Base-by-base conservation (phyloP, 1,284 basidiomycete species). In the Tilletia walkeri region DNA sequence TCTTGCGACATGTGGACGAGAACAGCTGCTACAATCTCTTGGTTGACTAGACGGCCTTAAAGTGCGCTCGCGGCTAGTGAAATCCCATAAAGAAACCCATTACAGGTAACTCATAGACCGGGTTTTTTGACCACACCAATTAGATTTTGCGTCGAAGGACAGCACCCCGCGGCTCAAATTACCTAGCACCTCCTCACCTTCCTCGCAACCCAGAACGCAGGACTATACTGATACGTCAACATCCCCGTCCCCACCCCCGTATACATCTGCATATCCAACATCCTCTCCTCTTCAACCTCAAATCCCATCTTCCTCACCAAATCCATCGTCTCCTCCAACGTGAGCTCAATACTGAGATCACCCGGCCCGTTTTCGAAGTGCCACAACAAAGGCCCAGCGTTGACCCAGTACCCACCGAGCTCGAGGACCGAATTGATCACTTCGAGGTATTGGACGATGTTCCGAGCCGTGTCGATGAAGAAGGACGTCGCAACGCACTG, bases 401-500 rank as follows among this genome's bases (percentile, higher is more conserved):
- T 75, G 66, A 81, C 76, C 80, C 79, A 81, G 20, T 73, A 48
- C 41, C 82, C 82, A n/a, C 81, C 82, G 1, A 79, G 50, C 0
- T 74, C 76, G 12, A 83, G 69, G 24, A 76, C 34, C n/a, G 75
- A 73, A 48, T 82, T 82, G 71, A 83, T 68, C n/a, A 78, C 76
- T 59, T 83, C 82, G 20, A 83, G 73, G 59, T 82, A 83, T 9
- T 76, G 74, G 39, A 82, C 54, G 9, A 81, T 67, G 48, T 83
- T 83, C 36, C 75, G 75, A 53, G 82, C 93, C 5, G 95, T 98
- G 81, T 99, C 95, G 75, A 99, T 91, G 86, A 99, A 99, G 87
- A 97, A 99, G 84, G 94, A 98, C 0, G 95, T 99, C 72, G 96
- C 85, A 12, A 99, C 88, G 0, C 91, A 92, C 76, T 95, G 89